A percentile compares a stretch with the other conserved stretches of the same genome.
phyloP scores from a whole-genome alignment of 2,329 filamentous ascomycete species.

The Diaporthe batatas region DNA sequence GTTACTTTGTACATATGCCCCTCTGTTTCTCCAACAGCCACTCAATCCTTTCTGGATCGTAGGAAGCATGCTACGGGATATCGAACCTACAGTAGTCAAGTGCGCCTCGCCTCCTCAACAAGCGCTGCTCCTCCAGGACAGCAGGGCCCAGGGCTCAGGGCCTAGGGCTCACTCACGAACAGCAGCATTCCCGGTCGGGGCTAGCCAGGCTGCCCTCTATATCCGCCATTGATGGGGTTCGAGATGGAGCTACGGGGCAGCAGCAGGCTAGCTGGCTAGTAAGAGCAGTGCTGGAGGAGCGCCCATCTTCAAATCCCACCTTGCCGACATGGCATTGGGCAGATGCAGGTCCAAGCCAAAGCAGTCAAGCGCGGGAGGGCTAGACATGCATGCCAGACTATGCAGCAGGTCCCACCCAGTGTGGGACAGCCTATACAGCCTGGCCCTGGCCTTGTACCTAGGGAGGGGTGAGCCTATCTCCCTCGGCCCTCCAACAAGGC shows the following conservation, averaged over 20 bases:
- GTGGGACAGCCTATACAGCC: slow-evolving; percentile 24
- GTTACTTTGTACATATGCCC: neutral
- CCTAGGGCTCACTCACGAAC: neutral
- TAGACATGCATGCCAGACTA: slow-evolving; percentile 37
- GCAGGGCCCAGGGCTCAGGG: too few relatives aligned
- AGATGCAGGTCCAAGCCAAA: slow-evolving; percentile 39
- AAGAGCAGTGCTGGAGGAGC: neutral
- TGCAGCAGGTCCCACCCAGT: slow-evolving; percentile 32
- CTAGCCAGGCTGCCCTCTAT: slow-evolving; percentile 10
- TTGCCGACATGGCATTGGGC: slow-evolving; percentile 30
- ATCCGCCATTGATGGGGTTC: slow-evolving; percentile 3
- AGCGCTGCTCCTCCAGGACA: neutral
- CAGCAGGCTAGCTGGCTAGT: too few relatives aligned
- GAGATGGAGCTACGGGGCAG: slow-evolving; percentile 6
- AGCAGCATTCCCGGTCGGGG: slow-evolving; percentile 23
- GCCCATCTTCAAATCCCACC: slow-evolving; percentile 32
- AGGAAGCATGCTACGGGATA: slow-evolving; percentile 12
- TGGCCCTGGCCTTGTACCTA: slow-evolving; percentile 15
- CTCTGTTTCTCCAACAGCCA: neutral
- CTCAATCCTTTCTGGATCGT: slow-evolving; percentile 1
- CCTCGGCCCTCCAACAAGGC: neutral
- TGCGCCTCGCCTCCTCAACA: neutral
- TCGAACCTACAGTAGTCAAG: slow-evolving; percentile 18
- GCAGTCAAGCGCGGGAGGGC: slow-evolving; percentile 41
- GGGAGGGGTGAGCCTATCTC: slow-evolving; percentile 24